These are phyloP conservation scores for Coprinopsis marcescibilis DNA, from an alignment of 768 basidiomycete species.

Conservation along the genomic window DNA sequence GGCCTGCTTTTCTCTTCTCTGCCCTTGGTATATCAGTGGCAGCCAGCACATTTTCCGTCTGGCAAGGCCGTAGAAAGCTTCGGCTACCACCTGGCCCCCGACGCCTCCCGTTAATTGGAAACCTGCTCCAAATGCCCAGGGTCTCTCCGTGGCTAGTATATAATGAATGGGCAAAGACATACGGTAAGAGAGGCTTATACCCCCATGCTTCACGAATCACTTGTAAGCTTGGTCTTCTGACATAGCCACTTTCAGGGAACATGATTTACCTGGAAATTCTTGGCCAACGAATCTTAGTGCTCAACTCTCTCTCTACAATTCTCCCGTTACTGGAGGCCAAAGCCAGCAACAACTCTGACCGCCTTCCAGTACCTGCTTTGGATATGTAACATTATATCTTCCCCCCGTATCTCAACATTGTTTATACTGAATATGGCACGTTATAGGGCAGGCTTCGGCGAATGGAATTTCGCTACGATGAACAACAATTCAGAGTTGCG, in stretches of 20 bases:
- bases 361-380: conserved; percentile 14
- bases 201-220: too few species aligned
- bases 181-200: neutral
- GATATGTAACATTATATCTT: conserved; percentile 13
- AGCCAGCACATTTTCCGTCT: neutral
- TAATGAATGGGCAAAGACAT: conserved; percentile 4
- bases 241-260: conserved; percentile 7
- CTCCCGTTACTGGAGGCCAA: conserved; percentile 24
- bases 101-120: conserved; percentile 3
- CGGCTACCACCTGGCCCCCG: conserved; percentile 6
- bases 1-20: neutral
- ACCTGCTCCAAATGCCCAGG: neutral
- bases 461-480: conserved; percentile 19
- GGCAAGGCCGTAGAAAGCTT: neutral
- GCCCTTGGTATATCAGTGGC: neutral
- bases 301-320: conserved; percentile 21
- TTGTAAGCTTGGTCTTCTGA: neutral
- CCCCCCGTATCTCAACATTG: neutral
- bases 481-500: conserved; percentile 23
- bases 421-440: neutral
- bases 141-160: conserved; percentile 6
- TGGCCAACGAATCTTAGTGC: conserved; percentile 21
- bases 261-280: conserved; percentile 22
- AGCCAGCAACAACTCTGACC: conserved; percentile 24
- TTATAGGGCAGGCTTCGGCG: conserved; percentile 16